These are phyloP conservation scores for Aspergillus phoenicis DNA, from an alignment of 2,329 filamentous ascomycete species.

Conservation along the genomic window DNA sequence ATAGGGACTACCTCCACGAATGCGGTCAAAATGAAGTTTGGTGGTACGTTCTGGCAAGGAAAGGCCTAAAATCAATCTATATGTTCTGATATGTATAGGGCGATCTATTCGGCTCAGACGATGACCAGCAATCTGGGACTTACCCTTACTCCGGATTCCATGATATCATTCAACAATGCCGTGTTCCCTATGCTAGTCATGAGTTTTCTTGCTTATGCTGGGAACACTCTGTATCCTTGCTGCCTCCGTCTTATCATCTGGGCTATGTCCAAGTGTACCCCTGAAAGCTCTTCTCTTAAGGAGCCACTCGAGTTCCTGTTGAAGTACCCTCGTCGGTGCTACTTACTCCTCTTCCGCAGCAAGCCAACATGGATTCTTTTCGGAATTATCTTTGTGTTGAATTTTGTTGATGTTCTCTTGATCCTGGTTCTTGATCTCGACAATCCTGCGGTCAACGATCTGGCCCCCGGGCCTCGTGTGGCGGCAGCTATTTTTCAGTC, in stretches of 20 bases:
- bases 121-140: conserved; percentile 58
- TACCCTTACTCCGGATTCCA: conserved; percentile 58
- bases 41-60: conserved; percentile 46
- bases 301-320: conserved; percentile 58
- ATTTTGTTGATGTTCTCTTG: conserved; percentile 58
- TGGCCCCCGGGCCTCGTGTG: conserved; percentile 51
- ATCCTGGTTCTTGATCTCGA: conserved; percentile 57
- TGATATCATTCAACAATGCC: conserved; percentile 53
- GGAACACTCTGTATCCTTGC: conserved; percentile 56
- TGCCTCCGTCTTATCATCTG: conserved; percentile 61
- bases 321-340: conserved; percentile 64
- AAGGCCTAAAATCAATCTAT: neutral
- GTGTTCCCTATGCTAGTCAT: conserved; percentile 43
- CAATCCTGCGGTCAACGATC: conserved; percentile 50
- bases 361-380: conserved; percentile 62
- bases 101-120: conserved; percentile 55
- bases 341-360: conserved; percentile 64
- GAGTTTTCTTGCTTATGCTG: conserved; percentile 44
- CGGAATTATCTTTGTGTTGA: conserved; percentile 55
- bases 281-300: conserved; percentile 31
- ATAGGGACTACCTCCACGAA: conserved; percentile 44
- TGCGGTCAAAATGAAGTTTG: conserved; percentile 48
- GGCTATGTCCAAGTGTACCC: conserved; percentile 53
- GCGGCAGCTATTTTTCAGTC: conserved; percentile 64
- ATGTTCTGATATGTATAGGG: conserved; percentile 36